Base-by-base conservation (phyloP, 2,329 filamentous ascomycete genomes). In the Ophiocordyceps sinensis region DNA sequence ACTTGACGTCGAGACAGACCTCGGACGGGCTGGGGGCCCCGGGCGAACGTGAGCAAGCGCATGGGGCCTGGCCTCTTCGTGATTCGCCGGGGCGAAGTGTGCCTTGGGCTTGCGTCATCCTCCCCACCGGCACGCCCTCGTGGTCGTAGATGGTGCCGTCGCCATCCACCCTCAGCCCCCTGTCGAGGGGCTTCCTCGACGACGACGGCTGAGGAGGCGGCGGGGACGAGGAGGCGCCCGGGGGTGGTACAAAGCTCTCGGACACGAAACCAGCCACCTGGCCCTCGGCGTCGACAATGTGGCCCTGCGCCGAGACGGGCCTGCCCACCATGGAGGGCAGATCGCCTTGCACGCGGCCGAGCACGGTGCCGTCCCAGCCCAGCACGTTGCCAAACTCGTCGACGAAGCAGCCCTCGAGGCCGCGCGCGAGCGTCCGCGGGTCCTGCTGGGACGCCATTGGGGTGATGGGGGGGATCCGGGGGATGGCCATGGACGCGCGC, bases 191-290 rank as follows among this genome's bases (percentile, higher is more conserved):
- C 44, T 68, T 61, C 32, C 73, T 61, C 48, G 32, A n/a, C n/a
- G 31, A 34, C 31, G 9, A 15, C 32, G n/a, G n/a, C 32, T 35
- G 32, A 14, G n/a, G 32, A 4, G n/a, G 32, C 9, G 32, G 10
- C 15, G 13, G 5, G 15, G 32, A 10, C 4, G 32, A 5, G 5
- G 32, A 17, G 5, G n/a, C 14, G 71, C 3, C 67, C 5, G 73
- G 70, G 38, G 66, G 65, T 14, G 66, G 65, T 14, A 67, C 68
- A 19, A 76, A 58, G 3, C 62, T 59, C 46, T 78, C 77, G 19
- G 71, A 73, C 51, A 85, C 86, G 57, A 79, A 79, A 64, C 89
- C 85, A 44, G 79, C 71, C 23, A 89, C 77, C 44, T 89, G 82
- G 23, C 84, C 85, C 46, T 89, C 83, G 44, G 79, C 75, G 46